Base-by-base conservation (phyloP, 176 grass and related monocot genomes). In the Bolboschoenus planiculmis region DNA sequence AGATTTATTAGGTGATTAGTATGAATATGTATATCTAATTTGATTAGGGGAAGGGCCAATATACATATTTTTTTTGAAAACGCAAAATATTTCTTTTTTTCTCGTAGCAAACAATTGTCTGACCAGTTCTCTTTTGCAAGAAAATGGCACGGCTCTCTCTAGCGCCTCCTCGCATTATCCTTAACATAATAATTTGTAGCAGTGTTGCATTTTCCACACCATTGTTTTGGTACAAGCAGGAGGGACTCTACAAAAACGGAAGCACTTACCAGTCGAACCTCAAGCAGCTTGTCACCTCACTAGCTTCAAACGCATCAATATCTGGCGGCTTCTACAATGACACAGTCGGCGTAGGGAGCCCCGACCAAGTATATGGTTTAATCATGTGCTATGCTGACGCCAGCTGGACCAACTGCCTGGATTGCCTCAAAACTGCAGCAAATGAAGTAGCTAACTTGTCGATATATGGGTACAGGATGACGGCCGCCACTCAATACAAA, bases 311-410 rank as follows among this genome's bases (percentile, higher is more conserved):
- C 15, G 29, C 37, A 0, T 10, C 35, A 3, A 74, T 46, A 0
- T 42, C 35, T 5, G 42, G 42, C 1, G 35, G 37, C 14, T 74
- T 9, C 68, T 74, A 74, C 68, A 46, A 8, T 21, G 5, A 74
- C 33, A 21, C 68, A 10, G 35, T 74, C 23, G 68, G 68, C 21
- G 42, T 11, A n/a, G 64, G 64, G 16, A 74, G 37, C 42, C 36
- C 68, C 0, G 15, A 74, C 68, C 33, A 74, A 42, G 13, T 42
- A 46, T 44, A 74, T 3, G 68, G 68, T 14, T 10, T 27, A 42
- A 42, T 46, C 68, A 74, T 74, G 68, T 74, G 68, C 18, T 74
- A 74, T 74, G 68, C 37, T 6, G 68, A 74, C 21, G 68, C 68
- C n/a, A 74, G 5, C 18, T 6, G 8, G 6, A 23, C 18, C 4